Evolutionary conservation across 768 basidiomycete genomes (phyloP), one percentile per base, ranked within the genome.

Genomic region (Hericium coralloides): DNA sequence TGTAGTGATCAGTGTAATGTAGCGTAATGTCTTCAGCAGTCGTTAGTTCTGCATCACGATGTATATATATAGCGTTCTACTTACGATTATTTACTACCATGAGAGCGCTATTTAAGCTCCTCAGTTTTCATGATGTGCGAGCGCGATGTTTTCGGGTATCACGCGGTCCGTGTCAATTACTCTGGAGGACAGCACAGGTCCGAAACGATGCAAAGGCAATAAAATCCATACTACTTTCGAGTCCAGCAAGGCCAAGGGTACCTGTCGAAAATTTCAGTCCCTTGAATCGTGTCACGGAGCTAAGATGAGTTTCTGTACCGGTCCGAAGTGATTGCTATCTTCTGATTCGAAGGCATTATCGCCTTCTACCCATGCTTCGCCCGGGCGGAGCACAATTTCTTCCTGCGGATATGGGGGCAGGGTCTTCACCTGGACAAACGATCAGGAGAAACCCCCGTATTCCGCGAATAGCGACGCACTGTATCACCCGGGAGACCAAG

Each of bases 261-360:
- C 41, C 53, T 54, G 31, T 41, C 10, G 26, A 31, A 7, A 18
- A 23, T 18, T 9, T 20, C 8, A 37, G 8, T 8, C 26, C 15
- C 14, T 9, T 14, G 38, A 25, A 10, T 17, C 15, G 15, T 20
- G 53, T 20, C n/a, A 17, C 53, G 14, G 12, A 7, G 9, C 9
- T 15, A 39, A 52, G 17, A 6, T 12, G 36, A 51, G n/a, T n/a
- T n/a, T 26, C 47, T 56, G 17, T 20, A 63, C 62, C 2, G 62
- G 62, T 45, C 62, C 62, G 2, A 63, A 63, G 38, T 58, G 59
- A 51, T 63, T 63, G 39, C 62, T 63, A 26, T 63, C 62, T 47
- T 63, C 62, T n/a, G 62, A 63, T 48, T 63, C 52, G 53, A 63
- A 61, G 5, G 57, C 49, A 3, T 49, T 54, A 25, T 63, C 62